Percentiles rank a stretch among this genome's conserved stretches.
These are phyloP conservation scores for Capsella rubella DNA, from an alignment of 441 rosid species.

Conservation along the genomic window DNA sequence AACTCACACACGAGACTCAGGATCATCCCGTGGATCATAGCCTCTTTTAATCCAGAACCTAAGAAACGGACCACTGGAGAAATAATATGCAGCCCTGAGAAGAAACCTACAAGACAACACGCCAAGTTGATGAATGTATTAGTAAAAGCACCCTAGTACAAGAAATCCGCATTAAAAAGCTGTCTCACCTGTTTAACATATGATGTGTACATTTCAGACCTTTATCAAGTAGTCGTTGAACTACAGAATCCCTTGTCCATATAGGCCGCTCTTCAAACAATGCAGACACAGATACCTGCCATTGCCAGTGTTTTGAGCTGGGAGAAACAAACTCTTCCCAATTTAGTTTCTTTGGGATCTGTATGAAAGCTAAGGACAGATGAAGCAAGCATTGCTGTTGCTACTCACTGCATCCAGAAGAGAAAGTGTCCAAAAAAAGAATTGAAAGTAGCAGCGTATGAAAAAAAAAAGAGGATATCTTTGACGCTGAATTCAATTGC, in stretches of 20 bases:
- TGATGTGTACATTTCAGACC: constrained; percentile 67
- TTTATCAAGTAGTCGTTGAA: constrained; percentile 69
- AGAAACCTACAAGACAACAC: constrained; percentile 65
- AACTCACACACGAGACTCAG: constrained; percentile 92
- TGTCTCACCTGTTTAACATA: constrained; percentile 73
- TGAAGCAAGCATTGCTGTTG: constrained; percentile 19
- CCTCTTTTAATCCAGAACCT: constrained; percentile 98
- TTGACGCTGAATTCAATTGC: constrained; percentile 82
- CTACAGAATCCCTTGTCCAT: constrained; percentile 85
- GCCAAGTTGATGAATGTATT: constrained; percentile 2
- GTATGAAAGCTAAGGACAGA: constrained; percentile 69
- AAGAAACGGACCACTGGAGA: constrained; percentile 87
- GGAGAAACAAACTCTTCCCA: constrained; percentile 68
- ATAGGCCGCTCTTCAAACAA: constrained; percentile 91
- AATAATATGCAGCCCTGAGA: constrained; percentile 90
- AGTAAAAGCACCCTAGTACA: constrained; percentile 4
- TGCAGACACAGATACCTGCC: constrained; percentile 79
- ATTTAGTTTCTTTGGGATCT: constrained; percentile 82
- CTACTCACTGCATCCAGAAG: constrained; percentile 13
- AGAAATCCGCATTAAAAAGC: neutral
- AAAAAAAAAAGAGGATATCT: constrained; percentile 80
- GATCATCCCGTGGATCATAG: constrained; percentile 96
- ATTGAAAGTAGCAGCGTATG: constrained; percentile 15
- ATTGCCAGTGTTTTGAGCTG: constrained; percentile 73
- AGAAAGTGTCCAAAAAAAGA: constrained; percentile 11